Base-by-base conservation (phyloP, 306 rosid species). In the Dalbergia cochinchinensis region DNA sequence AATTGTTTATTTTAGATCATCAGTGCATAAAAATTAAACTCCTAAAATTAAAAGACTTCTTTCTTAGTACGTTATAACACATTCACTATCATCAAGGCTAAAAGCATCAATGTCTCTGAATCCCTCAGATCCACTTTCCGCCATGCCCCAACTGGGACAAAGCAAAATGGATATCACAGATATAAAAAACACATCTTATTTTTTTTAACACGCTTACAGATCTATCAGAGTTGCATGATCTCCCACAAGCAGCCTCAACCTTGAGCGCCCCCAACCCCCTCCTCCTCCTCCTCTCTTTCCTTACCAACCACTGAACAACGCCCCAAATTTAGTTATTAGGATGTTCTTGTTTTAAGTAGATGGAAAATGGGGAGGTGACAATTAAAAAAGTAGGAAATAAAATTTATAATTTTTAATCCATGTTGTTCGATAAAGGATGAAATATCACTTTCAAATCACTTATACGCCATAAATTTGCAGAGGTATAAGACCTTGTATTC, bases 31-130 rank as follows among this genome's bases (percentile, higher is more conserved):
- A 26, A 26, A 26, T 26, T 26, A 26, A 26, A 26, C 2, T 26
- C 31, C 31, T 50, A 57, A 57, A 19, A 14, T 47, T 64, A 15
- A 39, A 14, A 15, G 19, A 26, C 48, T 64, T 14, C 31, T n/a
- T 62, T 75, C 67, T 71, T 47, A 12, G 7, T 68, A 19, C 37
- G 20, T 20, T 53, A 20, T 26, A 54, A 80, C 20, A 16, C 65
- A 45, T 83, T 34, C 42, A 65, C 34, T 47, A 64, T 45, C 70
- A 82, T 61, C 42, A 68, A 48, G 14, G 18, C 37, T 35, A 19
- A 63, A 63, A 6, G 20, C 50, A 59, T 60, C 58, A 59, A 37
- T 14, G 60, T 7, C 33, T 60, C 7, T 44, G 16, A 45, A 44
- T 42, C 47, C 61, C 61, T 57, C 48, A 12, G 16, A 58, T 69